A percentile compares a stretch with the other conserved stretches of the same genome.
Conservation (phyloP, 257 asterid species). For the Nicotiana otophora region DNA sequence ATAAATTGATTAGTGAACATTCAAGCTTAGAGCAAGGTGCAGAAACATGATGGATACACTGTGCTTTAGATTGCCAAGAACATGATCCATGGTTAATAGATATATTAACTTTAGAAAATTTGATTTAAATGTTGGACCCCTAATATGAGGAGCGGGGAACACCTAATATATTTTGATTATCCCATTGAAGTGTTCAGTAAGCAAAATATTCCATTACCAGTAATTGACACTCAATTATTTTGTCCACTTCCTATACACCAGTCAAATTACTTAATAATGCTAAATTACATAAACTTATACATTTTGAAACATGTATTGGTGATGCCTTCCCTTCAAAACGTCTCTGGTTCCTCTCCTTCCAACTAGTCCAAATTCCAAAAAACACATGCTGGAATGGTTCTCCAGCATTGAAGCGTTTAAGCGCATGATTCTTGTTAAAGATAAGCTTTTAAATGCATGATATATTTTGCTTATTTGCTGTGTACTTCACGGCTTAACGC, state of each 20-base stretch:
- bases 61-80: not conserved
- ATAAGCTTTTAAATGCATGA: not conserved
- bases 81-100: not conserved
- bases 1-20: not conserved
- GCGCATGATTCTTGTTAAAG: not conserved
- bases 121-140: not conserved
- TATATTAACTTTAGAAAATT: not conserved
- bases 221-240: not conserved
- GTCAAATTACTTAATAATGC: not conserved
- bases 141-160: not conserved
- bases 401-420: not conserved
- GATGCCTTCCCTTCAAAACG: not conserved
- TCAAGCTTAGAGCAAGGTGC: slow-evolving; percentile 5
- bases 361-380: not conserved
- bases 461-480: not conserved
- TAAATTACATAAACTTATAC: not conserved
- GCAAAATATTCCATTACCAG: not conserved
- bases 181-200: not conserved
- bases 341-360: not conserved
- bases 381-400: not conserved
- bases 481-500: not conserved
- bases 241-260: not conserved
- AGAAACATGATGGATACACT: not conserved
- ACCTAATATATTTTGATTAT: not conserved
- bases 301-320: not conserved